Evolutionary conservation across 257 asterid genomes (phyloP).

Genomic region (Paraleonurus japonicus): DNA sequence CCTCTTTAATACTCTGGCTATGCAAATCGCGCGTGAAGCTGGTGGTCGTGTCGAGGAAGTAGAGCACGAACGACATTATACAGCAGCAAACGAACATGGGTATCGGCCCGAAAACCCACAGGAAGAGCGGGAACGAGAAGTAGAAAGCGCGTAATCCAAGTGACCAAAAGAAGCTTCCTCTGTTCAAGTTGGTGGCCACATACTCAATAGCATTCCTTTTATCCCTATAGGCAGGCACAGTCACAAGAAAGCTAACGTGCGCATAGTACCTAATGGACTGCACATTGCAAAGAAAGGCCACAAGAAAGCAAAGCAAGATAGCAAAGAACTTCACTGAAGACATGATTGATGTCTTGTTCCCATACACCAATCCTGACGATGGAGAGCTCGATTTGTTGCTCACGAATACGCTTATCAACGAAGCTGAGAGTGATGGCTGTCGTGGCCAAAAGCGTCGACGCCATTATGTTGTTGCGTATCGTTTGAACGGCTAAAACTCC

Average conservation of each 20-base stretch:
- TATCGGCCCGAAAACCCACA: slow-evolving; percentile 79
- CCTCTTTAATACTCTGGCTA: slow-evolving; percentile 36
- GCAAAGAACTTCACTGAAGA: slow-evolving; percentile 63
- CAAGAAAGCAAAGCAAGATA: slow-evolving; percentile 71
- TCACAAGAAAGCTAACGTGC: slow-evolving; percentile 74
- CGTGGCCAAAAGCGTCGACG: slow-evolving; percentile 85
- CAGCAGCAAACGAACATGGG: slow-evolving; percentile 72
- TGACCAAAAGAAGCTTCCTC: slow-evolving; percentile 82
- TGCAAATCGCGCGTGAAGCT: slow-evolving; percentile 57
- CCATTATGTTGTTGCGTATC: slow-evolving; percentile 91
- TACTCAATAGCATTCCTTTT: slow-evolving; percentile 58
- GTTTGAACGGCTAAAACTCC: slow-evolving; percentile 86
- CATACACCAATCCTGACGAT: slow-evolving; percentile 39
- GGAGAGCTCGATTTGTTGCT: slow-evolving; percentile 55
- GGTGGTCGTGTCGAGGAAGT: slow-evolving; percentile 75
- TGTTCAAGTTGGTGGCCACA: slow-evolving; percentile 56
- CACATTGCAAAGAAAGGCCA: slow-evolving; percentile 75
- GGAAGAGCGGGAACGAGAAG: slow-evolving; percentile 76
- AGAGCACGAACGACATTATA: slow-evolving; percentile 48
- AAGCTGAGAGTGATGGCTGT: slow-evolving; percentile 81
- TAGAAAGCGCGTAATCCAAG: slow-evolving; percentile 75
- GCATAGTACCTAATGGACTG: slow-evolving; percentile 78
- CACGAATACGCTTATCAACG: slow-evolving; percentile 77
- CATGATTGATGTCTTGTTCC: slow-evolving; percentile 39
- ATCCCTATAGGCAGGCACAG: slow-evolving; percentile 52